These are phyloP conservation scores for Citrus unshiu DNA, from an alignment of 345 rosid genomes.

Conservation along the genomic window DNA sequence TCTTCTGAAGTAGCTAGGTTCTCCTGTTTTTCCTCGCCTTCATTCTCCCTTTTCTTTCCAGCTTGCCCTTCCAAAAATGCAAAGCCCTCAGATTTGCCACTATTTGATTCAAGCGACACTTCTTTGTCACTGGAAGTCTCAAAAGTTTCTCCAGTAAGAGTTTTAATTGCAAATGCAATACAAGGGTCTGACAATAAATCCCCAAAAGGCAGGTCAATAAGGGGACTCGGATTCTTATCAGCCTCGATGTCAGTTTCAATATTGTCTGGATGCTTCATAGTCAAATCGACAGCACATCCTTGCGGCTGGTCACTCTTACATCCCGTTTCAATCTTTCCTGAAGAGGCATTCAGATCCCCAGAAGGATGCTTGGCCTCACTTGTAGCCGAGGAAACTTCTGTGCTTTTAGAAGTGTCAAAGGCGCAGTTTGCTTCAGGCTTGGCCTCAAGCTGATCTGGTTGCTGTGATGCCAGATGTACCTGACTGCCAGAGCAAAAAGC, in stretches of 20 bases:
- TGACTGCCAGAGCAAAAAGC: constrained; percentile 18
- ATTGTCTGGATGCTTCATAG: constrained; percentile 1
- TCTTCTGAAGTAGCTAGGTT: constrained; percentile 16
- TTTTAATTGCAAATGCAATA: constrained; percentile 94
- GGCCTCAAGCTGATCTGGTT: constrained; percentile 13
- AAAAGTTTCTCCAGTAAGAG: constrained; percentile 67
- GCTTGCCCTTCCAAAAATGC: constrained; percentile 16
- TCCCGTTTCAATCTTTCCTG: constrained; percentile 21
- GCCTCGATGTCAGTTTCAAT: constrained; percentile 13
- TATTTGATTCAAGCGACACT: constrained; percentile 32
- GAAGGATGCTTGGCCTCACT: constrained; percentile 21
- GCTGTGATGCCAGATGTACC: not conserved
- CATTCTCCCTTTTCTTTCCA: constrained; percentile 15
- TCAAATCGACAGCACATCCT: constrained; percentile 10
- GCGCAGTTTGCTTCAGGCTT: constrained; percentile 12
- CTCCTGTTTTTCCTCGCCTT: constrained; percentile 12
- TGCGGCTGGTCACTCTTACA: constrained; percentile 9
- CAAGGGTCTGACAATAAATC: constrained; percentile 90
- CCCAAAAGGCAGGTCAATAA: constrained; percentile 53
- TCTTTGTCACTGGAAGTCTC: constrained; percentile 31
- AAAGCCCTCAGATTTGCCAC: constrained; percentile 15
- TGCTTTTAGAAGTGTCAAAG: constrained; percentile 15
- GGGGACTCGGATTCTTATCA: constrained; percentile 24
- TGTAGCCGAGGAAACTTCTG: constrained; percentile 5
- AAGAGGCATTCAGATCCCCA: constrained; percentile 11